Base-by-base conservation (phyloP, 805 yeast species). In the Danielozyma ontarioensis region DNA sequence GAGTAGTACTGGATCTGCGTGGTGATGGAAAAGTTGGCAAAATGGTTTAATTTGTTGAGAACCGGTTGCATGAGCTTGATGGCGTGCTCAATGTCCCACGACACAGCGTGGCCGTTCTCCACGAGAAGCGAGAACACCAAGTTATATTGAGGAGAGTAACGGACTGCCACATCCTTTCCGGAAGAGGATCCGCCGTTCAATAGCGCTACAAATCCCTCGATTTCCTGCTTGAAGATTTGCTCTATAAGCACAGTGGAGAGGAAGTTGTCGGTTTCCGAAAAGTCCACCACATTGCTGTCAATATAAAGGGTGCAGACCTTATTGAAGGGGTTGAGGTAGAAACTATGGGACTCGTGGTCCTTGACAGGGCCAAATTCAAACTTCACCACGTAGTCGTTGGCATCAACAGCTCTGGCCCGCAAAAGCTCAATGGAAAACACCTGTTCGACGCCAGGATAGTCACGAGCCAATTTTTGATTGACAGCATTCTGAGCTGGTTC, bases 1-100 rank as follows among this genome's bases (percentile, higher is more conserved):
- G 84, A 76, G 51, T 76, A 85, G 55, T 82, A 82, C 40, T 81
- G 83, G 24, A 85, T 71, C 53, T 86, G 94, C 2, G 94, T 69
- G 45, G 85, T 90, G 16, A 89, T 66, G 4, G 89, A 74, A 50
- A 90, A 78, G 45, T 83, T 80, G 21, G 87, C 74, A 41, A 76
- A 70, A 23, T 72, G 70, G 5, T 68, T 51, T 33, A 89, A 60
- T 17, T 65, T 57, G 1, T 61, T 45, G 31, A 84, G 59, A 17
- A 84, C 70, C 1, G 86, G 83, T 2, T 63, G 49, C 44, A 87
- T 76, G 13, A 55, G 47, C n/a, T 65, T 50, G 8, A 80, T 45
- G 4, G 83, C 73, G 1, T 57, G 38, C 11, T 73, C 78, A 29
- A 85, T 75, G 23, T 83, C 85, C 96, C 97, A 90, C 3, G 66